A percentile compares a stretch with the other conserved stretches of the same genome.
These are phyloP conservation scores for Serendipita sp. DNA, from an alignment of 768 basidiomycete genomes.

Conservation along the genomic window DNA sequence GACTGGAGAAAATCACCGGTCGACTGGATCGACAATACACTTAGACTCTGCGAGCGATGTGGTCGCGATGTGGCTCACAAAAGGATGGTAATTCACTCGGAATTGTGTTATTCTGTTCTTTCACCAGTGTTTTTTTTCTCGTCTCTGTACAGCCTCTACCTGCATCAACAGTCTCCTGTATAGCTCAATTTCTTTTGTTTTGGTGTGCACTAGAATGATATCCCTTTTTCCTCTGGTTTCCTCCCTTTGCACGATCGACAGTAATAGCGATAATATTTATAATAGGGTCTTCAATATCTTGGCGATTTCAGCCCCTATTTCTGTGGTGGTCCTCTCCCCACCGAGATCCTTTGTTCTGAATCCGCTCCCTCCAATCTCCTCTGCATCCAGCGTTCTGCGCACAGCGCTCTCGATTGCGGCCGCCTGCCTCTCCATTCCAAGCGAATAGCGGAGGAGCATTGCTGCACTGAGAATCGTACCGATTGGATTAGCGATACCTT, in stretches of 20 bases:
- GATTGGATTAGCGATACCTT: constrained; percentile 87
- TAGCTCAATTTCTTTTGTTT: too few species aligned
- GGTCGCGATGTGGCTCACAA: not conserved
- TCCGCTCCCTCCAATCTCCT: constrained; percentile 54
- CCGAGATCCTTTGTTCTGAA: constrained; percentile 78
- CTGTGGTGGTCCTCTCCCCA: constrained; percentile 57
- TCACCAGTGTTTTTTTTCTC: too few species aligned
- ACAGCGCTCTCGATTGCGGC: constrained; percentile 82
- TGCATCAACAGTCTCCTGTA: too few species aligned
- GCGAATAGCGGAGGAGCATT: constrained; percentile 86
- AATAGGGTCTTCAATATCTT: constrained; percentile 49
- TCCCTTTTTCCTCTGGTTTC: not conserved
- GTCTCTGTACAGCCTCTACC: too few species aligned
- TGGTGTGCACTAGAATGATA: not conserved
- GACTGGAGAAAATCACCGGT: not conserved
- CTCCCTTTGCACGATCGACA: too few species aligned
- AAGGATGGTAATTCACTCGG: not conserved
- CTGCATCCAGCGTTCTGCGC: constrained; percentile 65
- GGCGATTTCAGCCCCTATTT: constrained; percentile 73
- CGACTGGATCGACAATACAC: not conserved
- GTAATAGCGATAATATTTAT: constrained; percentile 17
- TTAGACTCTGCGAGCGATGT: not conserved
- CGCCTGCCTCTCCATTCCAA: constrained; percentile 75
- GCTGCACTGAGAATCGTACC: constrained; percentile 91
- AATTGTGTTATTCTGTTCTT: too few species aligned